Evolutionary conservation across 2,329 filamentous ascomycete species (phyloP).

Genomic region (Phialocephala subalpina): DNA sequence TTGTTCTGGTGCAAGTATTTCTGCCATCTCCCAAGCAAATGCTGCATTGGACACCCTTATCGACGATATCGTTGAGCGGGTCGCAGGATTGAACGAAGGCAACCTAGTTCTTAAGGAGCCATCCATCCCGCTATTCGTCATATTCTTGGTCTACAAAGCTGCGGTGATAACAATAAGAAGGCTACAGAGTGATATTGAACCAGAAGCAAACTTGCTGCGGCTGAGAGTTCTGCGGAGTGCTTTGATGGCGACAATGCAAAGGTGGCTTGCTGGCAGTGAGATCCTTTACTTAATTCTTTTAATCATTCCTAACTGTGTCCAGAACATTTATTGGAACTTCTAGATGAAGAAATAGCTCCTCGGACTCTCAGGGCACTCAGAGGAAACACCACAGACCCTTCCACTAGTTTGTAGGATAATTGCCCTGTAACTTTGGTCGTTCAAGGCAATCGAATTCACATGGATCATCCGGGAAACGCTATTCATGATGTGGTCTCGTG

Average conservation of each 20-base stretch:
- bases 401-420: no score
- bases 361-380: background rate
- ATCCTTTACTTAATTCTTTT: background rate
- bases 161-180: slow-evolving; percentile 14
- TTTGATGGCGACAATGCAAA: background rate
- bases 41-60: no score
- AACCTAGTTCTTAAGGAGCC: background rate
- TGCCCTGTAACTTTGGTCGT: no score
- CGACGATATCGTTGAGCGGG: slow-evolving; percentile 18
- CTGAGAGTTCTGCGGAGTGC: slow-evolving; percentile 14
- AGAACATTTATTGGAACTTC: background rate
- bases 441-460: no score
- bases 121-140: slow-evolving; percentile 14
- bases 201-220: slow-evolving; percentile 8
- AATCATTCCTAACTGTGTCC: background rate
- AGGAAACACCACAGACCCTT: no score
- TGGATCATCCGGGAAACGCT: no score
- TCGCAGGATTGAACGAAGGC: slow-evolving; percentile 1
- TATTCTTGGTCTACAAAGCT: slow-evolving; percentile 22
- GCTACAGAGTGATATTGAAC: slow-evolving; percentile 13
- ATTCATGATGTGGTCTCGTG: no score
- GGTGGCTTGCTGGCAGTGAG: slow-evolving; percentile 21
- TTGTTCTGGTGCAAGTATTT: no score
- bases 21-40: no score
- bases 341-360: background rate